Evolutionary conservation across 169 alveolate species (phyloP).

Genomic region (Cryptosporidium bovis): DNA sequence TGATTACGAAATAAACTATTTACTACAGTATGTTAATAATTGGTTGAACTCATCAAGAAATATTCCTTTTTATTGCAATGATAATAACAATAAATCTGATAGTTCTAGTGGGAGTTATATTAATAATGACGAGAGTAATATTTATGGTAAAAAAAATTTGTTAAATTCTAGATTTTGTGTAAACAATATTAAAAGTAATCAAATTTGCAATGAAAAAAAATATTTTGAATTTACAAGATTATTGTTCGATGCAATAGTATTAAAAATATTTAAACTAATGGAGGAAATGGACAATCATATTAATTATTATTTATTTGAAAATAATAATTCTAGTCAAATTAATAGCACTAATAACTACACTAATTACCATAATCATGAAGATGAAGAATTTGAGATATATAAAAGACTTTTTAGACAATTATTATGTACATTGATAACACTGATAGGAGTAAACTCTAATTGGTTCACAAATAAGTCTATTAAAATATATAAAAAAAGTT

Average conservation of each 20-base stretch:
- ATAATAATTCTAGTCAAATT: not conserved
- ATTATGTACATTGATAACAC: constrained; percentile 41
- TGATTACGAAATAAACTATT: constrained; percentile 1
- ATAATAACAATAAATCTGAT: no score
- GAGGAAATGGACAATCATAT: constrained; percentile 26
- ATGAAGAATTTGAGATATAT: not conserved
- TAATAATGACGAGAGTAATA: constrained; percentile 16
- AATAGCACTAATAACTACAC: no score
- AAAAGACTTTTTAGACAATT: constrained; percentile 45
- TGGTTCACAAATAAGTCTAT: constrained; percentile 49
- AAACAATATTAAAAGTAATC: not conserved
- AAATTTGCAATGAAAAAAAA: not conserved
- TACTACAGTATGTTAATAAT: not conserved
- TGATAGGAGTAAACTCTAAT: constrained; percentile 47
- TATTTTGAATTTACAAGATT: constrained; percentile 16
- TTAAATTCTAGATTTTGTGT: not conserved
- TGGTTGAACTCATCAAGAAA: no score
- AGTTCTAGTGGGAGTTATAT: no score
- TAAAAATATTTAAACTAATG: not conserved
- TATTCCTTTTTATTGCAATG: no score
- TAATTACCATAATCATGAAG: not conserved
- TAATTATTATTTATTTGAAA: constrained; percentile 3
- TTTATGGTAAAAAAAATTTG: no score
- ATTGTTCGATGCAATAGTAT: constrained; percentile 43
- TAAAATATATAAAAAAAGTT: constrained; percentile 5